These are phyloP conservation scores for Pythium dissotocum DNA, from an alignment of 352 stramenopile genomes.

Conservation along the genomic window DNA sequence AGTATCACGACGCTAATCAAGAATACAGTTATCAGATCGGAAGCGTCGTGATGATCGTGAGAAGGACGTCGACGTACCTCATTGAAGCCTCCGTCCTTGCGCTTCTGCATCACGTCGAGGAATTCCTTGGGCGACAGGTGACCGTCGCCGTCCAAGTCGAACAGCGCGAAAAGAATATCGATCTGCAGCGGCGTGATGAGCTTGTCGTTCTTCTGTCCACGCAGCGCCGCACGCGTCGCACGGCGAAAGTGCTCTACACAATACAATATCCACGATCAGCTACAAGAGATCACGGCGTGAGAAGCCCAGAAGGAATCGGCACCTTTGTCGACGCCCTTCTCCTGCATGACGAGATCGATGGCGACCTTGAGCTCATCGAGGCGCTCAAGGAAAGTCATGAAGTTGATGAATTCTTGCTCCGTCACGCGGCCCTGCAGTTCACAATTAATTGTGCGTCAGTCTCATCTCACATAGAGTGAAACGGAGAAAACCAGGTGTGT, in stretches of 20 bases:
- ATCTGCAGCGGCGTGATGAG: slow-evolving; percentile 78
- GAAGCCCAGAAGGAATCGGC: neutral
- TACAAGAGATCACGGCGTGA: neutral
- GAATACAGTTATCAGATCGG: neutral
- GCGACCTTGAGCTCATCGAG: slow-evolving; percentile 85
- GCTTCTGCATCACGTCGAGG: slow-evolving; percentile 86
- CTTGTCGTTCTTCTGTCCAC: slow-evolving; percentile 55
- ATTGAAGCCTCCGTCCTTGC: slow-evolving; percentile 81
- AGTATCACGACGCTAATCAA: slow-evolving; percentile 65
- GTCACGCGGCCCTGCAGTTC: slow-evolving; percentile 56
- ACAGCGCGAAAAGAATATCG: slow-evolving; percentile 84
- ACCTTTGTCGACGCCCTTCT: slow-evolving; percentile 83
- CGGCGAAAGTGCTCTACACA: slow-evolving; percentile 79
- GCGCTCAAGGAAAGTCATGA: slow-evolving; percentile 79
- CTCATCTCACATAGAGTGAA: neutral
- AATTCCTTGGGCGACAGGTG: slow-evolving; percentile 81
- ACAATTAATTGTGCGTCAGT: neutral
- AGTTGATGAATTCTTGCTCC: slow-evolving; percentile 86
- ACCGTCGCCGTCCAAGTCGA: slow-evolving; percentile 78
- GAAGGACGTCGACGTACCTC: slow-evolving; percentile 41
- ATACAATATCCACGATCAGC: neutral
- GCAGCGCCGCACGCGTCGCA: slow-evolving; percentile 63
- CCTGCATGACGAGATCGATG: slow-evolving; percentile 82
- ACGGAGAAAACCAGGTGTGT: neutral
- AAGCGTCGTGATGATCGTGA: neutral